Evolutionary conservation across 2,329 filamentous ascomycete genomes (phyloP), one percentile per base, ranked within the genome.

Genomic region (Aspergillus cejpii): DNA sequence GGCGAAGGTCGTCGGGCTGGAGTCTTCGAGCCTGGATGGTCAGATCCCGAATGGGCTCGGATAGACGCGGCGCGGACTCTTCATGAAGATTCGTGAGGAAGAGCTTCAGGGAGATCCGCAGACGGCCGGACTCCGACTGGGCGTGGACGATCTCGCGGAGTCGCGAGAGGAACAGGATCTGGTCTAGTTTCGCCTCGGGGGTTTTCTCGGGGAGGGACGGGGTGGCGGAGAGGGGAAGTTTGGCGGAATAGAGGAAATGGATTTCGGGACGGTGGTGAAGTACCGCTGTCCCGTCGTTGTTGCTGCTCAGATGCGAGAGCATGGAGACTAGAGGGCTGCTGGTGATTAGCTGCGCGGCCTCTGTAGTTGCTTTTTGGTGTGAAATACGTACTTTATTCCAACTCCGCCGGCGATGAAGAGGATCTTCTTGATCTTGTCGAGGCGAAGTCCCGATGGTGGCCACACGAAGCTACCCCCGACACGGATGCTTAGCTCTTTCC

Each of bases 391-490:
- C 78, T 94, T 94, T 45, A 94, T 83, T 0, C 88, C 87, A 17
- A 94, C 82, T 1, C 87, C 88, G 1, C 87, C 87, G 0, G 87
- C 87, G 11, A 94, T 74, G 50, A 94, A 82, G 3, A 94, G 77
- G 4, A 84, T 74, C 43, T 77, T 80, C 34, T 74, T 72, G 33
- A 84, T 70, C 3, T 62, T 53, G 3, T 61, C 57, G 2, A 64
- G 48, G 38, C 74, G 65, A 15, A 76, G 49, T 15, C 65, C 64
- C 0, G 53, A 53, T 1, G 72, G 86, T 0, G 89, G 89, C 73
- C 83, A 94, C 3, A 84, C 76, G 58, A 95, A 95, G 54, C 80
- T 83, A 0, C 89, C 89, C 1, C 89, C 89, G 1, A 92, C 79
- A 23, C 87, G 78, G 23, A 94, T 80, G 1, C 67, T 68, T 11